Percentiles rank a stretch among this genome's conserved stretches.
Conservation (phyloP, 139 green algal genomes). For the Tetraselmis striata region DNA sequence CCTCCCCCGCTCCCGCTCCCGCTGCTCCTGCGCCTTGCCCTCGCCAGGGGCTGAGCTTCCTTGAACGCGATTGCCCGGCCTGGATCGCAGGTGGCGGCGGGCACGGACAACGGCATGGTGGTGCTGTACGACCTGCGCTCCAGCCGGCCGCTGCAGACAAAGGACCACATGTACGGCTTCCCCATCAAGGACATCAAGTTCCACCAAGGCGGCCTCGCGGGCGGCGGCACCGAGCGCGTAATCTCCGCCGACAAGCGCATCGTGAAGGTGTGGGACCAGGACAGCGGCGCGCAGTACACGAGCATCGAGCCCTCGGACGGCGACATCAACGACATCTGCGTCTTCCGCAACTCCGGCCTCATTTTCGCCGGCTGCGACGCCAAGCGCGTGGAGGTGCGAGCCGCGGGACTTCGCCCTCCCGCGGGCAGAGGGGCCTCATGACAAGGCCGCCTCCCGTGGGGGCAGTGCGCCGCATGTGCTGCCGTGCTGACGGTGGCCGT, state of each 20-base stretch:
- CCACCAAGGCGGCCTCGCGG: conserved; percentile 34
- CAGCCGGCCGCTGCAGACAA: conserved; percentile 64
- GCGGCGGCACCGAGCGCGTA: conserved; percentile 37
- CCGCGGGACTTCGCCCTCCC: too few relatives aligned
- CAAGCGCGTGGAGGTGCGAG: not conserved
- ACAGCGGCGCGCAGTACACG: conserved; percentile 57
- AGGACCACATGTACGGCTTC: conserved; percentile 94
- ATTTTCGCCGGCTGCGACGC: not conserved
- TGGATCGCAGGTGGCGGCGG: conserved; percentile 72
- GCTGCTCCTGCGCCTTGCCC: too few relatives aligned
- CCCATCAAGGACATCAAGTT: conserved; percentile 93
- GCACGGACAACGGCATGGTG: conserved; percentile 78
- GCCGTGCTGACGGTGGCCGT: not conserved
- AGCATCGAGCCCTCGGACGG: conserved; percentile 66
- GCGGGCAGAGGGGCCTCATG: too few relatives aligned
- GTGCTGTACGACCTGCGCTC: conserved; percentile 78
- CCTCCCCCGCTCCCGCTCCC: too few relatives aligned
- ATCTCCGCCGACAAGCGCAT: conserved; percentile 82
- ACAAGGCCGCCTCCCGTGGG: too few relatives aligned
- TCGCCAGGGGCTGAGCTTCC: too few relatives aligned
- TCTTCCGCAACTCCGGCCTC: conserved; percentile 14
- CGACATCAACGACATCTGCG: conserved; percentile 79
- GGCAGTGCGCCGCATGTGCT: too few relatives aligned
- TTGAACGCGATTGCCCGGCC: too few relatives aligned
- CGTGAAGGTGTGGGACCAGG: conserved; percentile 77